Percentiles rank a stretch among this genome's conserved stretches.
Conservation (phyloP, 305 asterid species). For the Nicotiana rustica region DNA sequence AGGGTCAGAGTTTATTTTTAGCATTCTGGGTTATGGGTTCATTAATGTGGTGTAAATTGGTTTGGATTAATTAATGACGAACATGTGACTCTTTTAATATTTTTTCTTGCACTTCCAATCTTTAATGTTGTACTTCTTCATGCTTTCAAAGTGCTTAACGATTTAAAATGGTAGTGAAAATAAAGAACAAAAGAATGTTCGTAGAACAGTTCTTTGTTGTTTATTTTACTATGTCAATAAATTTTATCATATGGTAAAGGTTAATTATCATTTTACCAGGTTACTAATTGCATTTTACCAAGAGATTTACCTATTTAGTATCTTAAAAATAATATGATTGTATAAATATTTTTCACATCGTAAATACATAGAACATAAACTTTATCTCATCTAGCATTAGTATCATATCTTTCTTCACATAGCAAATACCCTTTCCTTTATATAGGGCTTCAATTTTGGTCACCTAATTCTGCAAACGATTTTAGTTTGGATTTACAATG, state of each 20-base stretch:
- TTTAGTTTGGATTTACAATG: background rate
- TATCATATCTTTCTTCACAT: no score
- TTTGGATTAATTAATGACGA: slow-evolving; percentile 23
- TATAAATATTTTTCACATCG: no score
- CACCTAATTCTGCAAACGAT: no score
- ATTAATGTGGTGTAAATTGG: slow-evolving; percentile 24
- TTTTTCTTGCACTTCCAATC: background rate
- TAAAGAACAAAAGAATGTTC: background rate
- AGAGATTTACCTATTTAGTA: no score
- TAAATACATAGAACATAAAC: no score
- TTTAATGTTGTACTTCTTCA: background rate
- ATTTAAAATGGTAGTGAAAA: background rate
- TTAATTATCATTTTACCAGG: no score
- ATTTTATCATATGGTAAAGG: no score
- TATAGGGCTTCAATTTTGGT: background rate
- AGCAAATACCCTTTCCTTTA: background rate
- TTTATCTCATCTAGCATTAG: no score
- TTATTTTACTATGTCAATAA: no score
- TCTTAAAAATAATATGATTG: no score
- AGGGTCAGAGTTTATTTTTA: slow-evolving; percentile 3
- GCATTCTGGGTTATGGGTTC: slow-evolving; percentile 35
- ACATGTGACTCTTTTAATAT: background rate
- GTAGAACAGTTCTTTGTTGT: background rate
- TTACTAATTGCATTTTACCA: no score
- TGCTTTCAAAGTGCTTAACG: background rate